Evolutionary conservation across 2,329 filamentous ascomycete genomes (phyloP), one percentile per base, ranked within the genome.

Genomic region (Akanthomyces uredinophilus): DNA sequence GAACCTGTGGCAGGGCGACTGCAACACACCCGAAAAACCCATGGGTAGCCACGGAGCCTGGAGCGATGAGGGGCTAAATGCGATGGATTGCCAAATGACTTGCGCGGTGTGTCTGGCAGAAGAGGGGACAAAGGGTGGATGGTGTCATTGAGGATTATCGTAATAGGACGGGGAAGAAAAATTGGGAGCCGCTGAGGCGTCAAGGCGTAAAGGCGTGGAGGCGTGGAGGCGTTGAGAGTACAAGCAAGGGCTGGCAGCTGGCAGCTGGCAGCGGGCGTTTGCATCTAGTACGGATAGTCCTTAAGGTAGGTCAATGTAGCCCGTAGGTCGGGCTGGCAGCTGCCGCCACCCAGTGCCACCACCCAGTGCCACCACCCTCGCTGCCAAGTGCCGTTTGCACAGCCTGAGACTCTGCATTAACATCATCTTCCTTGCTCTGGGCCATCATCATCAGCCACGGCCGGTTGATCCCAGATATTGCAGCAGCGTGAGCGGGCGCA

Each of bases 1-100:
- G 22, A 44, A 49, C 44, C 44, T 43, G 41, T 39, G 27, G 50
- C 35, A 53, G 50, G 49, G 49, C 41, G 58, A 54, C 41, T 60
- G 58, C 49, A 60, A 53, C 58, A 37, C 58, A 37, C 10, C 27
- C 44, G 37, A 16, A 16, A 14, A 3, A 13, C 27, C 27, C 4
- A 29, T 29, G 13, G 37, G 10, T 32, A 32, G 29, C n/a, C n/a
- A n/a, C n/a, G 27, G 27, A 6, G 27, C 1, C 24, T 24, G 24
- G 39, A 32, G 11, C 37, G 35, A 24, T 53, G 47, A 39, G 47
- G 44, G 22, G 46, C 51, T 20, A 11, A 41, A 27, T 41, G 16
- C 14, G 7, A 37, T 22, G 35, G 22, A 35, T 11, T 2, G 32
- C 7, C 32, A 35, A 35, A 8, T 51, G 56, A 16, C 47, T 41